Percentiles rank a stretch among this genome's conserved stretches.
Evolutionary conservation across 805 yeast species (phyloP).

Genomic region (Kazachstania taianensis): DNA sequence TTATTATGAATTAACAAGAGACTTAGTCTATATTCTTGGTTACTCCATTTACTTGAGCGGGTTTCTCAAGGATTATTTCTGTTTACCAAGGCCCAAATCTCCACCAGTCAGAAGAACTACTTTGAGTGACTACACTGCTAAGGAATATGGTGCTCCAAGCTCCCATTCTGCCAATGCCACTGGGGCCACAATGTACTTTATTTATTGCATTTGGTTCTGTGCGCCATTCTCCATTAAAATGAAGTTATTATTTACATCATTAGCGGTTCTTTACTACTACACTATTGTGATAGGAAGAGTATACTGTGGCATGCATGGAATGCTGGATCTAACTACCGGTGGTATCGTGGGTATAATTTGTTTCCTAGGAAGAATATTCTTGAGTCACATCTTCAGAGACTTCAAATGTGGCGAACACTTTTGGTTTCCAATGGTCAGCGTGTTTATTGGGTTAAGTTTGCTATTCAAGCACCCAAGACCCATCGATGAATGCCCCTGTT

Average conservation of each 20-base stretch:
- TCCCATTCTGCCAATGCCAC: constrained; percentile 92
- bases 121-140: constrained; percentile 77
- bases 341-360: constrained; percentile 48
- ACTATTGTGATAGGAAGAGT: constrained; percentile 72
- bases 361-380: constrained; percentile 36
- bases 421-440: constrained; percentile 30
- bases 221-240: background rate
- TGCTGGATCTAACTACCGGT: constrained; percentile 65
- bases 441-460: constrained; percentile 37
- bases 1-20: constrained; percentile 44
- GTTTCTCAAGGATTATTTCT: constrained; percentile 68
- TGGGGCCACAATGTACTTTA: constrained; percentile 53
- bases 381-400: constrained; percentile 36
- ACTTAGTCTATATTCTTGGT: constrained; percentile 56
- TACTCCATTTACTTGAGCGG: constrained; percentile 61
- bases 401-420: constrained; percentile 18
- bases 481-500: constrained; percentile 94
- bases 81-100: constrained; percentile 85
- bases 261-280: constrained; percentile 39
- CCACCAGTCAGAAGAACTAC: constrained; percentile 90
- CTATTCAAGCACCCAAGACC: constrained; percentile 74
- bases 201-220: constrained; percentile 17
- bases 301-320: constrained; percentile 98
- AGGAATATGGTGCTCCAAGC: constrained; percentile 92
- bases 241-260: constrained; percentile 9